Percentiles rank a stretch among this genome's conserved stretches.
Conservation (phyloP, 2,329 filamentous ascomycete genomes). For the Botrytis fabae region DNA sequence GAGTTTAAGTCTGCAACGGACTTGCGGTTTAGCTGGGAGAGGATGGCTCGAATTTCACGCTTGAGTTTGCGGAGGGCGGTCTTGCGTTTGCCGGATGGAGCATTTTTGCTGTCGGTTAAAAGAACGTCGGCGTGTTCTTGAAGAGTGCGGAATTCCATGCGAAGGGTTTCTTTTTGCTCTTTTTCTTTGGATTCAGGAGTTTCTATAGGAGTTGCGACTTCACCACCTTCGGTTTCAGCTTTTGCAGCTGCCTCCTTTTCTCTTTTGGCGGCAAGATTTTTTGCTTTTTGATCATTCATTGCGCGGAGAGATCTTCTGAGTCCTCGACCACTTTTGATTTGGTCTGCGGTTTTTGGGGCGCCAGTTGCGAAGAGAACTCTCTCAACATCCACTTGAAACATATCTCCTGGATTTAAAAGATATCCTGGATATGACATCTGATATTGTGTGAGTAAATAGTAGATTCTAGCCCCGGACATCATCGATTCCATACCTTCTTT, state of each 20-base stretch:
- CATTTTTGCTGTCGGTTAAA: constrained; percentile 7
- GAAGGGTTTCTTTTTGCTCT: not conserved
- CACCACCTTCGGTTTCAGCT: constrained; percentile 19
- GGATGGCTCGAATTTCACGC: constrained; percentile 11
- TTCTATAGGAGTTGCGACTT: constrained; percentile 23
- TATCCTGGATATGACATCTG: constrained; percentile 94
- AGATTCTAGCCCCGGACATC: not conserved
- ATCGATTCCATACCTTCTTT: constrained; percentile 66
- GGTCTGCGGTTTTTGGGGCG: constrained; percentile 56
- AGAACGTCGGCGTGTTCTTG: constrained; percentile 12
- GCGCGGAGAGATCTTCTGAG: constrained; percentile 23
- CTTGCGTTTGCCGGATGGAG: constrained; percentile 23
- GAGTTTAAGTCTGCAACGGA: constrained; percentile 1
- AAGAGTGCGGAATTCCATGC: constrained; percentile 15
- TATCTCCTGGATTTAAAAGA: constrained; percentile 91
- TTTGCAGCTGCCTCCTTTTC: constrained; percentile 33
- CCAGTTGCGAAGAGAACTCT: constrained; percentile 88
- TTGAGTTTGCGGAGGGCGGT: constrained; percentile 22
- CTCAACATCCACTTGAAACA: constrained; percentile 94
- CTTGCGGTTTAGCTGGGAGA: constrained; percentile 6
- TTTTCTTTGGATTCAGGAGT: constrained; percentile 16
- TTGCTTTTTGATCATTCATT: constrained; percentile 26
- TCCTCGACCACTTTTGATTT: constrained; percentile 32
- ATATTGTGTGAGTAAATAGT: not conserved
- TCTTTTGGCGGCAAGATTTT: constrained; percentile 19